Conservation (phyloP, 2,329 filamentous ascomycete genomes). For the Neopestalotiopsis sp. region DNA sequence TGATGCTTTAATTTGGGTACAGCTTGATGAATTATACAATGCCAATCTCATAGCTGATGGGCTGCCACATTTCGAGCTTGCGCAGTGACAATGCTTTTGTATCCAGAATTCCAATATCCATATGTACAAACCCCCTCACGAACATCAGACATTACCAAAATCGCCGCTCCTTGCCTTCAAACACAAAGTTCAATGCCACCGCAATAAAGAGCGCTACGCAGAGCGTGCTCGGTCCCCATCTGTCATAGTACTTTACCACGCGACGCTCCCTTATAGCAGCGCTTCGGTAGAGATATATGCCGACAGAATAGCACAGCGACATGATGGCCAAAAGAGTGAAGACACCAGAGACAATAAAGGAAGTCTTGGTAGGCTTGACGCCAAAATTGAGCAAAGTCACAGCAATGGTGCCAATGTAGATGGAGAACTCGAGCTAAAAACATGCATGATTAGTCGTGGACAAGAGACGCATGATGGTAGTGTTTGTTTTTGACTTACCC, state of each 20-base stretch:
- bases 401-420: slow-evolving; percentile 89
- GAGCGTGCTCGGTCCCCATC: slow-evolving; percentile 80
- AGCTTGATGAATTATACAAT: background rate
- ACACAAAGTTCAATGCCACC: slow-evolving; percentile 79
- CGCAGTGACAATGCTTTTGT: background rate
- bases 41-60: background rate
- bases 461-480: background rate
- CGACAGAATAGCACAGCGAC: slow-evolving; percentile 82
- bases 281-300: slow-evolving; percentile 87
- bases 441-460: slow-evolving; percentile 18
- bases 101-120: background rate
- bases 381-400: slow-evolving; percentile 85
- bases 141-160: slow-evolving; percentile 49
- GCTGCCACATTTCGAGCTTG: background rate
- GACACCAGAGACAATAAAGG: slow-evolving; percentile 72
- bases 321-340: slow-evolving; percentile 84
- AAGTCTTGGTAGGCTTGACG: slow-evolving; percentile 57
- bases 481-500: slow-evolving; percentile 63
- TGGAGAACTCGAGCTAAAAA: slow-evolving; percentile 85
- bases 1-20: background rate
- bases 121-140: background rate
- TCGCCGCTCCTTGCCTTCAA: slow-evolving; percentile 69
- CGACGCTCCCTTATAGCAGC: slow-evolving; percentile 81
- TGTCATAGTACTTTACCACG: slow-evolving; percentile 92
- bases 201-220: slow-evolving; percentile 77